phyloP scores from a whole-genome alignment of 139 green algal species.

The Deuterostichococcus epilithicus region DNA sequence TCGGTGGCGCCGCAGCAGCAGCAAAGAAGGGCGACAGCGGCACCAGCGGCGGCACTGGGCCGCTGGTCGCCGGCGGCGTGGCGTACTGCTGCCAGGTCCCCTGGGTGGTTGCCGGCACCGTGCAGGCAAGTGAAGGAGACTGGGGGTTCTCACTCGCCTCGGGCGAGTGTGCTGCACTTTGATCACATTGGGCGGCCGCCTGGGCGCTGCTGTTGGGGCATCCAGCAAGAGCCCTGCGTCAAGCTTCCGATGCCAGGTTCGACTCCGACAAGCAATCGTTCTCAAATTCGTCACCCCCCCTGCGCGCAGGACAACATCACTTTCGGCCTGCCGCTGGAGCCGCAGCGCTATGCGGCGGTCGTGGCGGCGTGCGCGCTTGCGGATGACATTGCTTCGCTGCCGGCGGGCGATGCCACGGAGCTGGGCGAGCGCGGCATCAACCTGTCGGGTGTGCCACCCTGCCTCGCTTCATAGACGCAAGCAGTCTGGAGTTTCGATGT shows the following conservation, averaged over 20 bases:
- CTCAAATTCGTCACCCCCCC: no score
- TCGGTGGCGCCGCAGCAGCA: slow-evolving; percentile 8
- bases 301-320: slow-evolving; percentile 71
- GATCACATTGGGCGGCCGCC: no score
- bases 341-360: slow-evolving; percentile 49
- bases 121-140: slow-evolving; percentile 13
- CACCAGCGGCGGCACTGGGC: background rate
- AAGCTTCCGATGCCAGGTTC: no score
- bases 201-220: no score
- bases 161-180: no score
- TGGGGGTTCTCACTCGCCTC: no score
- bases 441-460: slow-evolving; percentile 44
- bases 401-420: slow-evolving; percentile 76
- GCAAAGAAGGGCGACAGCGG: background rate
- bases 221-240: no score
- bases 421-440: slow-evolving; percentile 89
- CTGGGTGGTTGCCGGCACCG: slow-evolving; percentile 69
- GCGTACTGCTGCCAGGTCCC: slow-evolving; percentile 74
- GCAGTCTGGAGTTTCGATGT: background rate
- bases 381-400: slow-evolving; percentile 66
- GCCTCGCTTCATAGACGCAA: no score
- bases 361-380: slow-evolving; percentile 57
- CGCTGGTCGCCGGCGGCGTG: slow-evolving; percentile 47
- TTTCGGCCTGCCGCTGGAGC: slow-evolving; percentile 59
- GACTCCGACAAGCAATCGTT: no score